Evolutionary conservation across 164 flowering plant species (phyloP), one percentile per base, ranked within the genome.

Genomic region (Stephania yunnanensis): DNA sequence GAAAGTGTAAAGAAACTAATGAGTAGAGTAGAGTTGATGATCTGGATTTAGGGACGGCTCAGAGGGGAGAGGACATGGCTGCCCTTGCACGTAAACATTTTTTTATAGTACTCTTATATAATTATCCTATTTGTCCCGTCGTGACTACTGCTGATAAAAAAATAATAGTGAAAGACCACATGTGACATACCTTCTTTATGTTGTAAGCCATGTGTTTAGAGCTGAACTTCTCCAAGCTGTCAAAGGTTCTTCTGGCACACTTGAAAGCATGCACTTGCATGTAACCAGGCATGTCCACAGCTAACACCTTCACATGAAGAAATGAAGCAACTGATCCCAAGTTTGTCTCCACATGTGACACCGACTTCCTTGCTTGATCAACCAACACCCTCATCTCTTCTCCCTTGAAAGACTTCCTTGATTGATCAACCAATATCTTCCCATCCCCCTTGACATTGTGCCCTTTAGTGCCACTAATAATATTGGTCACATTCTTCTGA

Each of bases 211-310:
- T 82, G 81, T 86, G 91, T 70, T 83, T 94, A 2, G 91, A 70
- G 83, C 93, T 94, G 61, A 89, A 90, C 78, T 86, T 94, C 79
- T 92, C 95, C 81, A 89, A 82, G 74, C 92, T 83, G 68, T 91
- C 97, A 73, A 76, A 89, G 22, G 89, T 87, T 1, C 79, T 74
- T 52, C 97, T 81, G 0, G 97, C 98, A 46, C 88, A 87, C 63
- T 87, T 76, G 76, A 92, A 89, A 30, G 97, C 96, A 78, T 94
- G 98, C 6, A 84, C 87, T 80, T 94, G 98, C 95, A 94, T 91
- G 81, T 82, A 87, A 50, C 85, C 90, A 1, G 95, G 93, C 98
- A 94, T 92, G 76, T 94, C 97, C 0, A 87, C 75, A 0, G 86
- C 94, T 78, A 94, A 68, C 8, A 94, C 93, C 84, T 83, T 89